phyloP scores from a whole-genome alignment of 306 rosid species.

The Rubus idaeus region DNA sequence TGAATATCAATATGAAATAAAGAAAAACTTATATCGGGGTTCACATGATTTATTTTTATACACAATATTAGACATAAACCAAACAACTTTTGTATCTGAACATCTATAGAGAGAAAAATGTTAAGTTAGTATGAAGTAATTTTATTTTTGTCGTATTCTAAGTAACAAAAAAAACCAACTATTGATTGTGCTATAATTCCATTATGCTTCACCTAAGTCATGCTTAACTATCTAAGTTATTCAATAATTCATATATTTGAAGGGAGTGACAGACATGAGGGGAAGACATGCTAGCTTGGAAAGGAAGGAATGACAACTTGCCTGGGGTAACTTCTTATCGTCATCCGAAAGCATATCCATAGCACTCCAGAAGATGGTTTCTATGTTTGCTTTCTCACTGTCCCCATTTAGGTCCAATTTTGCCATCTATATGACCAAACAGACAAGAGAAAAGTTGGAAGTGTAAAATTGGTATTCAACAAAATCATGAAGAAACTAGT shows the following conservation, averaged over 20 bases:
- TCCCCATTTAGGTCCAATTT: constrained; percentile 93
- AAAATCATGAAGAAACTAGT: background rate
- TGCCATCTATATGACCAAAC: constrained; percentile 66
- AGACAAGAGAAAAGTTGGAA: constrained; percentile 16
- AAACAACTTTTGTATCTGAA: background rate
- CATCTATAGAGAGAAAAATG: background rate
- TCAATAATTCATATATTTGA: background rate
- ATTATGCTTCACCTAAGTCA: background rate
- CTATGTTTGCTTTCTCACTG: constrained; percentile 69
- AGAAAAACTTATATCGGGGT: background rate
- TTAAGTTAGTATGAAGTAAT: background rate
- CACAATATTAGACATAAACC: background rate
- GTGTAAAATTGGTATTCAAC: background rate
- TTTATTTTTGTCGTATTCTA: background rate
- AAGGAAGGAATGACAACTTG: constrained; percentile 35
- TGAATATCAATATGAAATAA: constrained; percentile 12
- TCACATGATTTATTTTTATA: background rate
- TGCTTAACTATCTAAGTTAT: background rate
- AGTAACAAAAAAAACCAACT: background rate
- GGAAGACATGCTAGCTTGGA: background rate
- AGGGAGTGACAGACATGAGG: background rate
- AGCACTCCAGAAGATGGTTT: constrained; percentile 88
- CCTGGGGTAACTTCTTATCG: constrained; percentile 99
- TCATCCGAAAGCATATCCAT: constrained; percentile 98
- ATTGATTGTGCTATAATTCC: background rate